Evolutionary conservation across 768 basidiomycete species (phyloP).

Genomic region (Termitomyces eurrhizus): DNA sequence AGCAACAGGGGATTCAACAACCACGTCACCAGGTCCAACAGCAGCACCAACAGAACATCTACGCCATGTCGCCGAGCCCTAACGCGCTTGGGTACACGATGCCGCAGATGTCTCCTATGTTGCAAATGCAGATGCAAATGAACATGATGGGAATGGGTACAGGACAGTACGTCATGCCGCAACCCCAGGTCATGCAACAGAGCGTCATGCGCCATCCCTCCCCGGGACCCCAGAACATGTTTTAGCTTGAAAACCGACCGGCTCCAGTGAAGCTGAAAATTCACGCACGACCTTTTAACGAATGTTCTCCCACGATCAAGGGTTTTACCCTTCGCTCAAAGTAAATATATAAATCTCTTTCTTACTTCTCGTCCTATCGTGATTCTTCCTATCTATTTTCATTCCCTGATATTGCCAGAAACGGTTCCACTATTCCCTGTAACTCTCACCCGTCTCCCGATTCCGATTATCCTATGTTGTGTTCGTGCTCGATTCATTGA

Average conservation of each 20-base stretch:
- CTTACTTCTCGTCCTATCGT: neutral
- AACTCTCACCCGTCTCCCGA: conserved; percentile 9
- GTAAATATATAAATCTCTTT: neutral
- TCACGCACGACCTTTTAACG: conserved; percentile 5
- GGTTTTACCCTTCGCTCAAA: neutral
- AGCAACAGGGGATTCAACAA: conserved; percentile 20
- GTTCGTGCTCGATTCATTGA: neutral
- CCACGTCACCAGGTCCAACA: conserved; percentile 33
- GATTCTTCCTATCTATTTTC: neutral
- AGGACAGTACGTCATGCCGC: conserved; percentile 48
- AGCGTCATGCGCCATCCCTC: conserved; percentile 80
- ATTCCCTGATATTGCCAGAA: conserved; percentile 1
- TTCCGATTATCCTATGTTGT: conserved; percentile 6
- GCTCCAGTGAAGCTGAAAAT: neutral
- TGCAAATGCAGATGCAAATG: conserved; percentile 55
- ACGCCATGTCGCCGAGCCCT: conserved; percentile 41
- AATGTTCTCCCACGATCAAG: neutral
- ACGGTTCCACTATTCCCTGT: neutral
- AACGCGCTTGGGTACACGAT: conserved; percentile 54
- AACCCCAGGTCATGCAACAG: conserved; percentile 77
- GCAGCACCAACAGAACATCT: conserved; percentile 42
- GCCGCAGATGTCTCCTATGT: conserved; percentile 58
- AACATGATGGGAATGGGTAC: conserved; percentile 48
- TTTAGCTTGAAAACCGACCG: conserved; percentile 7
- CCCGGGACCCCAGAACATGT: conserved; percentile 27